Percentiles rank a stretch among this genome's conserved stretches.
phyloP scores from a whole-genome alignment of 73 alveolate species.

The Paramecium biaurelia region DNA sequence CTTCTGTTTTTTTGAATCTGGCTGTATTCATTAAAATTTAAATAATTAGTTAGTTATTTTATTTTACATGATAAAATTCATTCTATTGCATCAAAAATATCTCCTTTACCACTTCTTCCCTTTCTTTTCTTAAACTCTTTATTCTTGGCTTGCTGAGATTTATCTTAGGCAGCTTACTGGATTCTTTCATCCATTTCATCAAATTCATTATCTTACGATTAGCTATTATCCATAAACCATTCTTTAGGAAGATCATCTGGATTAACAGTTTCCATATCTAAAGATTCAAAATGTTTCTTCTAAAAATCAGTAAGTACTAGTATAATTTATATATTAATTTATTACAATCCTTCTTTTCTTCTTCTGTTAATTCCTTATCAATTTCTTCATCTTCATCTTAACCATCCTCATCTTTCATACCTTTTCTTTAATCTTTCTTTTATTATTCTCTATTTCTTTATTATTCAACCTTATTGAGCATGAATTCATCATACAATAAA shows the following conservation, averaged over 20 bases:
- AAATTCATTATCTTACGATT: neutral
- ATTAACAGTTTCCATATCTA: neutral
- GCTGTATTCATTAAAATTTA: neutral
- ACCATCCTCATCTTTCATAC: slow-evolving; percentile 5
- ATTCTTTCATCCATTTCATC: slow-evolving; percentile 2
- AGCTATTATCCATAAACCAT: neutral
- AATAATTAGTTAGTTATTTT: slow-evolving; percentile 9
- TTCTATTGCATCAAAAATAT: neutral
- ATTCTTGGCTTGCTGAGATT: neutral
- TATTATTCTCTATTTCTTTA: neutral
- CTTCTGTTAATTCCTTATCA: neutral
- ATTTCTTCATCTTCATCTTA: slow-evolving; percentile 31
- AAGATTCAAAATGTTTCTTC: neutral
- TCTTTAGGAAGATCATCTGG: neutral
- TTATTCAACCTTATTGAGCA: neutral
- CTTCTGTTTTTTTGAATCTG: neutral
- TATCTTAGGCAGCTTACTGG: neutral
- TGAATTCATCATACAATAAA: slow-evolving; percentile 30
- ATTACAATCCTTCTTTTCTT: neutral
- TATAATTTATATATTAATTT: neutral
- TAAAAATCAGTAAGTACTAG: slow-evolving; percentile 20
- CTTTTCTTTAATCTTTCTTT: neutral
- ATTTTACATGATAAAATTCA: neutral
- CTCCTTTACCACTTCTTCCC: slow-evolving; percentile 23
- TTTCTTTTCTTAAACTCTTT: slow-evolving; percentile 2